Base-by-base conservation (phyloP, 495 filamentous ascomycete species). In the Monascus purpureus region DNA sequence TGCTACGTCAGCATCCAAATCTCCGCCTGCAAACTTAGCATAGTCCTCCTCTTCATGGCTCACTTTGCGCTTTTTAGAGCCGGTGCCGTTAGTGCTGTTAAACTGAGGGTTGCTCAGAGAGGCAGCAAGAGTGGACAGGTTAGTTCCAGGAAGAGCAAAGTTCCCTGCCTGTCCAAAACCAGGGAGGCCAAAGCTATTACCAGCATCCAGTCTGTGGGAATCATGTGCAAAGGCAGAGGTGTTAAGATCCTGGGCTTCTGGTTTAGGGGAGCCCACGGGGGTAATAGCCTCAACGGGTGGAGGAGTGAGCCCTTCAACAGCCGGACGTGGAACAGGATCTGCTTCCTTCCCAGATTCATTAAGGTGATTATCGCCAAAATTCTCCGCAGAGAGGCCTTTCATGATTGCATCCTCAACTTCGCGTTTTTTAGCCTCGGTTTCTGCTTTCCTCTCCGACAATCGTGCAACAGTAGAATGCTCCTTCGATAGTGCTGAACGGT, bases 391-490 rank as follows among this genome's bases (percentile, higher is more conserved):
- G 13, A 92, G 68, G 5, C 82, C 82, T 26, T 76, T 68, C 66
- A 95, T 77, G 35, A 96, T 95, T 17, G 70, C 75, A 38, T 85
- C 71, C 55, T 99, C 90, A 6, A 99, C 84, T 4, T 88, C 80
- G 23, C 70, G 70, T 49, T 88, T 90, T 50, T 80, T 80, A 2
- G 53, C 44, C 41, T 93, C 90, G 0, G 82, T 78, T 15, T 69
- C 69, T 2, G 60, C 51, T 39, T 73, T 77, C 28, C 76, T 73
- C 12, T 59, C 61, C 5, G 58, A 47, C 11, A 95, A 50, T 11
- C 77, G 65, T 4, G 63, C 47, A 8, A 71, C 61, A 8, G 77
- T 59, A 4, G 59, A 49, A 42, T 90, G 72, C 29, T 99, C 90
- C 11, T 52, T 61, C 1, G 61, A 58, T 1, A 94, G 55, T 2